Evolutionary conservation across 2,329 filamentous ascomycete genomes (phyloP), one percentile per base, ranked within the genome.

Genomic region (Colletotrichum sp.): DNA sequence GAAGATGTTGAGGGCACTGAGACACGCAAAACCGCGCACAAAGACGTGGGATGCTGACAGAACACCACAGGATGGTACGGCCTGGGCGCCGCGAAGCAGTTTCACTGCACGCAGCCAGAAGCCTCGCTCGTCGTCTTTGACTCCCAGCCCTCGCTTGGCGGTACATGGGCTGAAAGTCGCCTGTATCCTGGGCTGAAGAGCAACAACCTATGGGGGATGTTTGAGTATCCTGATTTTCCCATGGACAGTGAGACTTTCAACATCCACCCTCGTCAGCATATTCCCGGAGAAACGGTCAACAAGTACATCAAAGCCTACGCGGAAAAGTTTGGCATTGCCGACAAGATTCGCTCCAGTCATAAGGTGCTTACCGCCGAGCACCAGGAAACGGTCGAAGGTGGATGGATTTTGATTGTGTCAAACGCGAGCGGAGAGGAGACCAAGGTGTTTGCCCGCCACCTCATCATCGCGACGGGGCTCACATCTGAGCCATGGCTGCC

Each of bases 121-220:
- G 86, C 87, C 64, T 88, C 88, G 3, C 81, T 95, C n/a, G 84
- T 88, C 2, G 81, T 95, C 13, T 84, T 94, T 32, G 93, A 95
- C 62, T 84, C 87, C 6, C 87, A 88, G 12, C 81, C 87, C 16
- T 89, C 90, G 0, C 80, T 93, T 8, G 94, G 94, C 1, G 94
- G 94, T 5, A 92, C 92, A 16, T 96, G 94, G 94, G 90, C 92
- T 7, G 86, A 90, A 66, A 86, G 93, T 36, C 89, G 93, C 2
- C 83, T 95, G 1, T 94, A 96, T 81, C 90, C 92, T 0, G 92
- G 91, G 2, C 87, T 96, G 65, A 93, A 92, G 79, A 92, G 91
- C 69, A 96, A 96, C 83, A 96, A 96, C 80, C 89, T 95, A 81
- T 82, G 93, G 12, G 94, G 94, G 5, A 93, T 91, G 0, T 95